Percentiles rank a stretch among this genome's conserved stretches.
phyloP scores from a whole-genome alignment of 1,139 yeast species.

The Candida anutae region DNA sequence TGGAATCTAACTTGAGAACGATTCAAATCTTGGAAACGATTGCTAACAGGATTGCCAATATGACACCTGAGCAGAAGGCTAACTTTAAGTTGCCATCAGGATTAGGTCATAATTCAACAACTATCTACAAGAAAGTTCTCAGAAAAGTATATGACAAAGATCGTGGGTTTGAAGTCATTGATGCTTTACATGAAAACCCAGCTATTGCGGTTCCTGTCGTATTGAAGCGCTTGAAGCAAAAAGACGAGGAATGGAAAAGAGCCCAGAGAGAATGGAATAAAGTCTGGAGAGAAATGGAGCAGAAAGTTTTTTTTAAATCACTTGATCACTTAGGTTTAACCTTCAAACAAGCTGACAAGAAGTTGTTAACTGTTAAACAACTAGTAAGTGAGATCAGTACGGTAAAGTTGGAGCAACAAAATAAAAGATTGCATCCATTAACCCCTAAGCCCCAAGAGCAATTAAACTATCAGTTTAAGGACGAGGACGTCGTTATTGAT shows the following conservation, averaged over 20 bases:
- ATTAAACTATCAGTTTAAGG: conserved; percentile 58
- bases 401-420: conserved; percentile 79
- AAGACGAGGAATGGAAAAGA: conserved; percentile 98
- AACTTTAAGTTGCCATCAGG: conserved; percentile 86
- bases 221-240: conserved; percentile 84
- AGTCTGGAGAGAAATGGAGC: conserved; percentile 98
- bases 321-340: conserved; percentile 93
- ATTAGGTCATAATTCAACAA: conserved; percentile 80
- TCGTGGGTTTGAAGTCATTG: conserved; percentile 92
- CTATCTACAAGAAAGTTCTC: conserved; percentile 88
- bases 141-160: conserved; percentile 90
- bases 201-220: conserved; percentile 93
- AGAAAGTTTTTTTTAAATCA: conserved; percentile 86
- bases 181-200: conserved; percentile 91
- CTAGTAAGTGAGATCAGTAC: conserved; percentile 87
- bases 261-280: conserved; percentile 99
- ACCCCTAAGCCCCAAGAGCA: conserved; percentile 84
- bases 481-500: conserved; percentile 65
- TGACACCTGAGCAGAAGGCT: conserved; percentile 86
- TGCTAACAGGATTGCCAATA: conserved; percentile 87
- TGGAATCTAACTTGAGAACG: conserved; percentile 91
- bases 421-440: conserved; percentile 72
- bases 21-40: conserved; percentile 93
- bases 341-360: conserved; percentile 93
- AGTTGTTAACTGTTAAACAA: conserved; percentile 81